Evolutionary conservation across 2,329 filamentous ascomycete species (phyloP).

Genomic region (Xylariaceae sp.): DNA sequence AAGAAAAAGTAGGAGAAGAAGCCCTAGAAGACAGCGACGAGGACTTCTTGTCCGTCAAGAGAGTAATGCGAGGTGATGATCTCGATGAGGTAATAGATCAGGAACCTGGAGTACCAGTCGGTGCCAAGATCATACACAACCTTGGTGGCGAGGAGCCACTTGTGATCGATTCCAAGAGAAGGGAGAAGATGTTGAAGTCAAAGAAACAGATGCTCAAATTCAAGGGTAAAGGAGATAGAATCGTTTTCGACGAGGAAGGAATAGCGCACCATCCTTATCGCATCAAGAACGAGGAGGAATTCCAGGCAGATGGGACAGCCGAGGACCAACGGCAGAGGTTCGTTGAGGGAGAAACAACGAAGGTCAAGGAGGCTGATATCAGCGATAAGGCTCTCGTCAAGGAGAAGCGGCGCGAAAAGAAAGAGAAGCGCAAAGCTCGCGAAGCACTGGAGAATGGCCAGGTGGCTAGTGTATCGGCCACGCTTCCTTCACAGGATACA

Average conservation of each 20-base stretch:
- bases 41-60: slow-evolving; percentile 86
- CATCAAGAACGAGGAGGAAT: slow-evolving; percentile 80
- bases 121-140: slow-evolving; percentile 61
- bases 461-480: slow-evolving; percentile 19
- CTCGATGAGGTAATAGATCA: slow-evolving; percentile 49
- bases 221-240: slow-evolving; percentile 79
- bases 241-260: slow-evolving; percentile 91
- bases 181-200: slow-evolving; percentile 89
- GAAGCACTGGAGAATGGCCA: slow-evolving; percentile 51
- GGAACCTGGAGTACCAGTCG: slow-evolving; percentile 38
- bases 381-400: slow-evolving; percentile 79
- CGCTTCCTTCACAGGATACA: slow-evolving; percentile 37
- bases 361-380: slow-evolving; percentile 72
- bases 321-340: slow-evolving; percentile 76
- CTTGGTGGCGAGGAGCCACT: slow-evolving; percentile 70
- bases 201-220: slow-evolving; percentile 93
- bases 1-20: slow-evolving; percentile 38
- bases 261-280: slow-evolving; percentile 83
- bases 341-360: slow-evolving; percentile 69
- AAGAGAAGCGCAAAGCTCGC: slow-evolving; percentile 68
- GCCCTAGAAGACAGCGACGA: slow-evolving; percentile 56
- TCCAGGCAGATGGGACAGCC: slow-evolving; percentile 70
- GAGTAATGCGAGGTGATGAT: slow-evolving; percentile 73
- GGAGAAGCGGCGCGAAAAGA: slow-evolving; percentile 75
- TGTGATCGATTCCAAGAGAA: slow-evolving; percentile 88